Evolutionary conservation across 805 yeast species (phyloP).

Genomic region (Starmerella scarabaei): DNA sequence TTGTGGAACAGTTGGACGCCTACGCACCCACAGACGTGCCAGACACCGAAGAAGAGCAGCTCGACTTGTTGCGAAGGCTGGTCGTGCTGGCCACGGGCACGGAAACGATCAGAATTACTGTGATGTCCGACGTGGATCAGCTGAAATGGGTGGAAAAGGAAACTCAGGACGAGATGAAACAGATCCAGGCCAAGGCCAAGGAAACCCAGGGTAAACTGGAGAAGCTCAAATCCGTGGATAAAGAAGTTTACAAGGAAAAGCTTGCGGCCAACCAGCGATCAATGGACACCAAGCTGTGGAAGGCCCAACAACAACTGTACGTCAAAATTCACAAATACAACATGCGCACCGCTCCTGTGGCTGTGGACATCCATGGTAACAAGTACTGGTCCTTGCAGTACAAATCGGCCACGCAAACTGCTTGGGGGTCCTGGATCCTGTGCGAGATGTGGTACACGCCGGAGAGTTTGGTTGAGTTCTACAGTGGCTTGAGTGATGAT

Average conservation of each 20-base stretch:
- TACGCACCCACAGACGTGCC: slow-evolving; percentile 13
- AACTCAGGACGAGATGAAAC: slow-evolving; percentile 22
- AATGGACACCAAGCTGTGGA: slow-evolving; percentile 20
- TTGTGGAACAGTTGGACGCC: slow-evolving; percentile 18
- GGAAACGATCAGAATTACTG: slow-evolving; percentile 27
- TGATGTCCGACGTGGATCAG: slow-evolving; percentile 25
- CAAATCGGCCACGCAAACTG: slow-evolving; percentile 20
- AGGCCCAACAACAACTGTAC: slow-evolving; percentile 23
- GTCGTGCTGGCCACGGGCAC: slow-evolving; percentile 25
- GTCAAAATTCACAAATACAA: slow-evolving; percentile 23
- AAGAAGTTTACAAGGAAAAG: slow-evolving; percentile 22
- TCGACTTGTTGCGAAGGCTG: slow-evolving; percentile 23
- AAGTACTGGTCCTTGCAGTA: slow-evolving; percentile 29
- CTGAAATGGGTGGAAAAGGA: slow-evolving; percentile 21
- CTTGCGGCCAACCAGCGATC: slow-evolving; percentile 22
- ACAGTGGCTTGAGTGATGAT: slow-evolving; percentile 9
- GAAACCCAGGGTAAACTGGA: slow-evolving; percentile 20
- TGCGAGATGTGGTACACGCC: slow-evolving; percentile 21
- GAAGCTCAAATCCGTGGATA: slow-evolving; percentile 18
- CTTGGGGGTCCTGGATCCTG: slow-evolving; percentile 29
- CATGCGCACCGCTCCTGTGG: slow-evolving; percentile 27
- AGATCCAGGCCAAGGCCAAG: slow-evolving; percentile 20
- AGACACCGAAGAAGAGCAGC: slow-evolving; percentile 19
- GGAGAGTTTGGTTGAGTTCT: slow-evolving; percentile 4
- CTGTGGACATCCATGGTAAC: slow-evolving; percentile 26